These are phyloP conservation scores for Serendipita vermifera DNA, from an alignment of 768 basidiomycete species.

Conservation along the genomic window DNA sequence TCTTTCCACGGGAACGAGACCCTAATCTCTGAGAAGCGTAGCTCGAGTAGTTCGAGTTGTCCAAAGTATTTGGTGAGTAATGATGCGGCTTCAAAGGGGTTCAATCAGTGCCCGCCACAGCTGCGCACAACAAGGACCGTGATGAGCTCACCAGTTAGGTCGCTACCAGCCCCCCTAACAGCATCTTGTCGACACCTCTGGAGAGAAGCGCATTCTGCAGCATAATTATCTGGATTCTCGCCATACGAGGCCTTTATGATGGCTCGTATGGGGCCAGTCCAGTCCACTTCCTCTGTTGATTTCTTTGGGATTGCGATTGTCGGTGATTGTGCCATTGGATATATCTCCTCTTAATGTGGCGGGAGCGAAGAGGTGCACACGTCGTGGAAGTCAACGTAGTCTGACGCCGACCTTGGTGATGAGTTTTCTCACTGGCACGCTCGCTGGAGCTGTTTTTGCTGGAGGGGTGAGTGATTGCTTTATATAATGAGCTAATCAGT, in stretches of 20 bases:
- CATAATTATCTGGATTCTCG: constrained; percentile 81
- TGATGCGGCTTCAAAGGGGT: constrained; percentile 30
- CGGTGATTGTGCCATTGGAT: constrained; percentile 44
- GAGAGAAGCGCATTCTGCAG: constrained; percentile 67
- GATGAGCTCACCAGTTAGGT: constrained; percentile 60
- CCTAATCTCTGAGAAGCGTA: constrained; percentile 91
- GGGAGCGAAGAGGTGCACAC: background rate
- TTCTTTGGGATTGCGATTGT: constrained; percentile 90
- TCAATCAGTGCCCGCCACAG: background rate
- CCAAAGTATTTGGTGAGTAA: constrained; percentile 99
- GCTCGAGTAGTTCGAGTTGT: constrained; percentile 90
- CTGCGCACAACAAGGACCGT: background rate
- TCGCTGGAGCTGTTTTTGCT: constrained; percentile 3
- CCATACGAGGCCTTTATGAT: constrained; percentile 87
- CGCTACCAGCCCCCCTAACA: constrained; percentile 90
- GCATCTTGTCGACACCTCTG: constrained; percentile 93
- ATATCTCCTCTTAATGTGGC: background rate
- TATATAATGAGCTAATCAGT: background rate
- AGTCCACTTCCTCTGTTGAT: constrained; percentile 93
- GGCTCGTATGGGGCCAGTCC: constrained; percentile 75
- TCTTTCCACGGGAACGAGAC: constrained; percentile 96
- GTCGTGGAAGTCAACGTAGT: background rate
- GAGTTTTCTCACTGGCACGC: constrained; percentile 4
- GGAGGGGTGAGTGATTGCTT: background rate
- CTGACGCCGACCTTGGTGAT: background rate